Evolutionary conservation across 768 basidiomycete species (phyloP), one percentile per base, ranked within the genome.

Genomic region (Tricholoma saponaceum): DNA sequence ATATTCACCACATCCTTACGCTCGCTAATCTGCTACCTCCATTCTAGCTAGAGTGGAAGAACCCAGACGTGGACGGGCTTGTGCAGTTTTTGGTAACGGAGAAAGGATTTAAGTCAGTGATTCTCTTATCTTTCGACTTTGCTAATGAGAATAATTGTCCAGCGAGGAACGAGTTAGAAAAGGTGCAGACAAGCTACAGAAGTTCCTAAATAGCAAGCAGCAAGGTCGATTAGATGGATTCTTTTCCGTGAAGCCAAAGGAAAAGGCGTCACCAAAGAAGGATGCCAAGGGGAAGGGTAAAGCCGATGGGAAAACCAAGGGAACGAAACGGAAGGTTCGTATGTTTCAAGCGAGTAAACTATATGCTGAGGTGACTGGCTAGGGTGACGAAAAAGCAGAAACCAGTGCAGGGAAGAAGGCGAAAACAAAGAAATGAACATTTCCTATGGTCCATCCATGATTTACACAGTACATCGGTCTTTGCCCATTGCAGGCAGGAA

Each of bases 81-180:
- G 86, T 99, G 4, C 83, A 98, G 46, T 99, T 98, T 74, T 70
- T 99, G 22, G 95, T 98, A 14, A 85, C 75, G 35, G 91, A 98
- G 67, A 98, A 99, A 69, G 97, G 97, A 5, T 99, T 99, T 85
- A 96, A 89, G 96, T 97, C 62, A 57, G 54, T 54, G 28, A 22
- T 35, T 32, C 51, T 23, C 16, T 35, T 9, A 43, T 10, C 23
- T 8, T 33, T 22, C 18, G 30, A 58, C 26, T 25, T 30, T 28
- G 26, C 47, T 50, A 10, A 50, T 18, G 47, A 50, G 5, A 16
- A 44, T 49, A 61, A 30, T 63, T 16, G n/a, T 51, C 20, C 67
- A 98, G 96, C 63, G 97, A 98, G 78, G 97, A 99, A 9, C 89
- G 97, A 20, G 93, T 99, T 3, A 85, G 96, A 28, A 95, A 91